Conservation (phyloP, 1,284 basidiomycete species). For the Stereum hirsutum region DNA sequence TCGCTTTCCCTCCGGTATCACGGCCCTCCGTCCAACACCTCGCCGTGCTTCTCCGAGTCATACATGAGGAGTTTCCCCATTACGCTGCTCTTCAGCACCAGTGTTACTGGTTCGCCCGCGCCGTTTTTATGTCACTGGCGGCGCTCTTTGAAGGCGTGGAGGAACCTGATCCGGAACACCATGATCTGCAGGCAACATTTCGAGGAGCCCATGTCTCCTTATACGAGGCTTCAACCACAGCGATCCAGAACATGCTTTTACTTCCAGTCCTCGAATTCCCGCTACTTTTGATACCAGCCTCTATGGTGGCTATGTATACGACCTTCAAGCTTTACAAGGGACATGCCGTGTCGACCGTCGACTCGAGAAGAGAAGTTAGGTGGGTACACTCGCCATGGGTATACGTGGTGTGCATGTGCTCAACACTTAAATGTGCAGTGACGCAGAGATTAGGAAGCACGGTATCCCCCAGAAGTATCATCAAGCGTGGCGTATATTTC, state of each 20-base stretch:
- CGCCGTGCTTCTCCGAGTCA: slow-evolving; percentile 9
- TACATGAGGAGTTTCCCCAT: slow-evolving; percentile 10
- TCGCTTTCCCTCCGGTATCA: slow-evolving; percentile 5
- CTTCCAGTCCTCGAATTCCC: slow-evolving; percentile 11
- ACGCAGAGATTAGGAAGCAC: slow-evolving; percentile 9
- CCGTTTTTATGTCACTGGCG: slow-evolving; percentile 7
- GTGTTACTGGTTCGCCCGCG: slow-evolving; percentile 13
- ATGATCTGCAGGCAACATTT: slow-evolving; percentile 8
- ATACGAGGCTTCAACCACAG: slow-evolving; percentile 8
- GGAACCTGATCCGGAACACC: slow-evolving; percentile 7
- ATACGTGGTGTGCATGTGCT: not conserved
- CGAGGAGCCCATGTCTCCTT: slow-evolving; percentile 12
- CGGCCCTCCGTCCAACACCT: slow-evolving; percentile 10
- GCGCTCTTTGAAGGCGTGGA: slow-evolving; percentile 7
- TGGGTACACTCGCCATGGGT: slow-evolving; percentile 1
- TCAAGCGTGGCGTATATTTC: slow-evolving; percentile 10
- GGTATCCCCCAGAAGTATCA: slow-evolving; percentile 7
- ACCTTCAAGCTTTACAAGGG: slow-evolving; percentile 10
- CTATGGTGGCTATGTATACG: slow-evolving; percentile 10
- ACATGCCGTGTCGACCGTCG: slow-evolving; percentile 5
- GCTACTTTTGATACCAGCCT: slow-evolving; percentile 10
- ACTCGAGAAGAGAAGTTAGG: slow-evolving; percentile 9
- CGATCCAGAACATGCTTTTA: slow-evolving; percentile 12
- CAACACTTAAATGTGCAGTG: slow-evolving; percentile 2
- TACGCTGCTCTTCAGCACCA: slow-evolving; percentile 11